phyloP scores from a whole-genome alignment of 495 filamentous ascomycete genomes.

The Cryomyces minteri region DNA sequence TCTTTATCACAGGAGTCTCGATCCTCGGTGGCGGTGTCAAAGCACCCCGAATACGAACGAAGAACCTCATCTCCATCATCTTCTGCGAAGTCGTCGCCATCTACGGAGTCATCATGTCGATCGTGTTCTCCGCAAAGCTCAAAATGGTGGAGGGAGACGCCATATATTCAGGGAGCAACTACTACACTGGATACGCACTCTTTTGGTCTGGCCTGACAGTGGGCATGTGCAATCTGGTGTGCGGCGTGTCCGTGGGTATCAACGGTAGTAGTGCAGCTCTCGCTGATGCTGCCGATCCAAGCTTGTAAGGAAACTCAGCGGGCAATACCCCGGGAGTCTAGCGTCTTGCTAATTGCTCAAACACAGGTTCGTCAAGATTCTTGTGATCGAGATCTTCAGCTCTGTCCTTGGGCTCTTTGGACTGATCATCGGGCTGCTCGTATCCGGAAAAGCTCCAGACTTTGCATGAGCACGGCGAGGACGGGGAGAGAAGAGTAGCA shows the following conservation, averaged over 20 bases:
- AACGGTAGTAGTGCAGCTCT: conserved; percentile 93
- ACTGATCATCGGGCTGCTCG: conserved; percentile 79
- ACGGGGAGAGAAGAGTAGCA: too few relatives aligned
- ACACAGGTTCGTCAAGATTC: conserved; percentile 89
- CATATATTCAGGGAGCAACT: conserved; percentile 46
- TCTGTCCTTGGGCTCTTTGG: conserved; percentile 97
- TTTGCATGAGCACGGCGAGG: conserved; percentile 31
- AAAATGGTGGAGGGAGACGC: conserved; percentile 30
- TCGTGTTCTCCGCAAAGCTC: conserved; percentile 86
- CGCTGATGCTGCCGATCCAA: conserved; percentile 87
- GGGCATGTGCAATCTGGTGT: conserved; percentile 86
- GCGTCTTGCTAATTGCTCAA: background rate
- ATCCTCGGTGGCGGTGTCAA: conserved; percentile 94
- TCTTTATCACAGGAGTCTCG: conserved; percentile 96
- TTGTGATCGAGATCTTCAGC: conserved; percentile 99
- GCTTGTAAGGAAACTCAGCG: conserved; percentile 40
- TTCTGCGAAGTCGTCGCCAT: conserved; percentile 99
- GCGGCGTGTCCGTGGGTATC: conserved; percentile 92
- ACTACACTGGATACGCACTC: conserved; percentile 90
- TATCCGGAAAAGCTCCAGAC: conserved; percentile 61
- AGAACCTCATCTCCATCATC: conserved; percentile 99
- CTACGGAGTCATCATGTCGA: conserved; percentile 99
- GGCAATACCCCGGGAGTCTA: background rate
- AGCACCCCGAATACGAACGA: conserved; percentile 91
- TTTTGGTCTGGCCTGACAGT: conserved; percentile 95